Evolutionary conservation across 2,329 filamentous ascomycete species (phyloP).

Genomic region (Chrysoporthe deuterocubensis): DNA sequence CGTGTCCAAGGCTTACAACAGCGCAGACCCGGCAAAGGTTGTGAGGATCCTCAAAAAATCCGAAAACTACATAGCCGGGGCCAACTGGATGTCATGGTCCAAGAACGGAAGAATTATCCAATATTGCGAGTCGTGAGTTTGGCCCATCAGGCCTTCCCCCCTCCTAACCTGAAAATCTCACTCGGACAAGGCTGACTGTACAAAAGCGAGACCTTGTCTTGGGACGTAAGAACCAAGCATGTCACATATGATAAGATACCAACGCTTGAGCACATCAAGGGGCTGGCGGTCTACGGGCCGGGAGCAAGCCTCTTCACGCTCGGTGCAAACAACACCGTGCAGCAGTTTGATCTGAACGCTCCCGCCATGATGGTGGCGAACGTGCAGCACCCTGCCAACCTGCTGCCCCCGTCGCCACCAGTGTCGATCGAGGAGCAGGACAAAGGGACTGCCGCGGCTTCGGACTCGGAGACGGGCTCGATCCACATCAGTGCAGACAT

Average conservation of each 20-base stretch:
- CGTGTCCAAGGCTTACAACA: slow-evolving; percentile 77
- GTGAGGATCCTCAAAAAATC: slow-evolving; percentile 84
- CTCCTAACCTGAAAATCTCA: neutral
- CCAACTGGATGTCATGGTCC: slow-evolving; percentile 98
- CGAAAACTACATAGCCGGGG: slow-evolving; percentile 73
- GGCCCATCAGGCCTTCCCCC: neutral
- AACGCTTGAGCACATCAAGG: slow-evolving; percentile 79
- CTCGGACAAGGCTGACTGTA: slow-evolving; percentile 36
- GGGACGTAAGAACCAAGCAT: slow-evolving; percentile 98
- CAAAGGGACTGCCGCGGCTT: slow-evolving; percentile 54
- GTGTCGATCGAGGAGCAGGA: slow-evolving; percentile 78
- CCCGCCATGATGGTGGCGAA: slow-evolving; percentile 80
- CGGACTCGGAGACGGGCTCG: slow-evolving; percentile 59
- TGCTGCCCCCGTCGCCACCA: slow-evolving; percentile 79
- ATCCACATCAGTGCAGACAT: slow-evolving; percentile 61
- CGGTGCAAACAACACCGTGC: slow-evolving; percentile 83
- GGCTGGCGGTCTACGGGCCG: slow-evolving; percentile 85
- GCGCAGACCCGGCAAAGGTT: slow-evolving; percentile 79
- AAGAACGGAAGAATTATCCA: slow-evolving; percentile 97
- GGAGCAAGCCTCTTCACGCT: slow-evolving; percentile 92
- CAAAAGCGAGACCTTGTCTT: slow-evolving; percentile 82
- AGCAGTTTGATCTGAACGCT: slow-evolving; percentile 93
- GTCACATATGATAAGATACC: slow-evolving; percentile 89
- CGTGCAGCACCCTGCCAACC: slow-evolving; percentile 81
- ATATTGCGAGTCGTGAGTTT: slow-evolving; percentile 81